A percentile compares a stretch with the other conserved stretches of the same genome.
Evolutionary conservation across 2,329 filamentous ascomycete genomes (phyloP).

Genomic region (Penicillium sp.): DNA sequence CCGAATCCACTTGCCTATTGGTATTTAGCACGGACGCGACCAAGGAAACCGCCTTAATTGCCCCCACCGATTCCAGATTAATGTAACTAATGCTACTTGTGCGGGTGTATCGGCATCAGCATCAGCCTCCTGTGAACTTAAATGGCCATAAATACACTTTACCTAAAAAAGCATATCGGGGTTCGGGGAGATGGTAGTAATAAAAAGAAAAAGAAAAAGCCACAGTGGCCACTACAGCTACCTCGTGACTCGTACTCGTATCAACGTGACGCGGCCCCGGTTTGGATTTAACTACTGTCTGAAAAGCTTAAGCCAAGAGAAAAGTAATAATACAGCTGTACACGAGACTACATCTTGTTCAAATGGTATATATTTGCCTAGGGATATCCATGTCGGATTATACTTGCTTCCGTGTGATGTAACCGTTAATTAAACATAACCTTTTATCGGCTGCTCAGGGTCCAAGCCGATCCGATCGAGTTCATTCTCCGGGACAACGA

Average conservation of each 20-base stretch:
- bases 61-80: background rate
- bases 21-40: conserved; percentile 12
- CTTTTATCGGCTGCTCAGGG: conserved; percentile 4
- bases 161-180: background rate
- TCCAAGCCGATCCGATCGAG: conserved; percentile 10
- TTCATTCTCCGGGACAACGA: background rate
- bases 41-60: conserved; percentile 6
- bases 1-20: conserved; percentile 13
- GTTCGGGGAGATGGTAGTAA: background rate
- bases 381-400: background rate
- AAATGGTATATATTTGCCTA: background rate
- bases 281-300: conserved; percentile 16
- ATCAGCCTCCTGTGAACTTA: background rate
- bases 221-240: conserved; percentile 17
- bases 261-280: conserved; percentile 18
- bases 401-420: background rate
- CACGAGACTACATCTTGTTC: background rate
- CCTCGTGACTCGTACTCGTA: conserved; percentile 26
- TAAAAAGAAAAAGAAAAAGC: conserved; percentile 5
- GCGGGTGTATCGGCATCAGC: conserved; percentile 12
- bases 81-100: background rate
- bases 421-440: conserved; percentile 1
- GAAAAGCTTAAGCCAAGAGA: conserved; percentile 15
- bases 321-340: background rate
- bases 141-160: background rate